A percentile compares a stretch with the other conserved stretches of the same genome.
These are phyloP conservation scores for Elsinoe perseae DNA, from an alignment of 2,329 filamentous ascomycete genomes.

Conservation along the genomic window DNA sequence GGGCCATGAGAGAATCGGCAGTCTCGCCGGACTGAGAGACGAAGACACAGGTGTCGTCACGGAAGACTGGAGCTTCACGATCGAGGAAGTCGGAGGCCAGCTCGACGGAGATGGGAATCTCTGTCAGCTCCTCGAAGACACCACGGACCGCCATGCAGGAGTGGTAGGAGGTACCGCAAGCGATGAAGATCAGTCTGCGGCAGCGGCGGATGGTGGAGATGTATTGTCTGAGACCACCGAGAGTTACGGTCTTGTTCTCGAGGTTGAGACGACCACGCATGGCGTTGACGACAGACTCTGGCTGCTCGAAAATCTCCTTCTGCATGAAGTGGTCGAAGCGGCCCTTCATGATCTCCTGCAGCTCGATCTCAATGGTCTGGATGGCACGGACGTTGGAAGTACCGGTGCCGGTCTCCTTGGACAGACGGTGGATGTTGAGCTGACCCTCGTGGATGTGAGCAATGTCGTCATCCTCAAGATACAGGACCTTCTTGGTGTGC, in stretches of 20 bases:
- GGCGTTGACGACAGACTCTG: constrained; percentile 97
- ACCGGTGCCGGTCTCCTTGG: constrained; percentile 93
- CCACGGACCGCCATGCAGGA: constrained; percentile 99
- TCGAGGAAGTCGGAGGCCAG: constrained; percentile 97
- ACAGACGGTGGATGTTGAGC: constrained; percentile 96
- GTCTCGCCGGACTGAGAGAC: constrained; percentile 99
- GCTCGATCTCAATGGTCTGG: constrained; percentile 95
- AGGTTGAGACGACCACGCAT: constrained; percentile 98
- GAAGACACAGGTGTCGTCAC: constrained; percentile 97
- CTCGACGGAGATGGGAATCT: constrained; percentile 96
- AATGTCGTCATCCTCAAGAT: constrained; percentile 99
- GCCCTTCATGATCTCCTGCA: constrained; percentile 99
- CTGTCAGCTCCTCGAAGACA: constrained; percentile 93
- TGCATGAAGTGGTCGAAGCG: constrained; percentile 99
- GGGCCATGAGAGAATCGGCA: constrained; percentile 91
- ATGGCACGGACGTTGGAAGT: constrained; percentile 96
- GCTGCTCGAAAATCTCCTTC: constrained; percentile 99
- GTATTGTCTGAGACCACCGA: constrained; percentile 93
- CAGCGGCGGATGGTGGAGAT: constrained; percentile 94
- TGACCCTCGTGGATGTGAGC: constrained; percentile 98
- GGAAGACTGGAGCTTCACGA: constrained; percentile 93
- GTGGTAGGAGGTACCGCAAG: constrained; percentile 96
- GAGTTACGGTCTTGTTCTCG: constrained; percentile 87
- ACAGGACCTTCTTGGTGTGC: constrained; percentile 99
- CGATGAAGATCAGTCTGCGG: constrained; percentile 96